Conservation (phyloP, 2,329 filamentous ascomycete genomes). For the Neofusicoccum ribis region DNA sequence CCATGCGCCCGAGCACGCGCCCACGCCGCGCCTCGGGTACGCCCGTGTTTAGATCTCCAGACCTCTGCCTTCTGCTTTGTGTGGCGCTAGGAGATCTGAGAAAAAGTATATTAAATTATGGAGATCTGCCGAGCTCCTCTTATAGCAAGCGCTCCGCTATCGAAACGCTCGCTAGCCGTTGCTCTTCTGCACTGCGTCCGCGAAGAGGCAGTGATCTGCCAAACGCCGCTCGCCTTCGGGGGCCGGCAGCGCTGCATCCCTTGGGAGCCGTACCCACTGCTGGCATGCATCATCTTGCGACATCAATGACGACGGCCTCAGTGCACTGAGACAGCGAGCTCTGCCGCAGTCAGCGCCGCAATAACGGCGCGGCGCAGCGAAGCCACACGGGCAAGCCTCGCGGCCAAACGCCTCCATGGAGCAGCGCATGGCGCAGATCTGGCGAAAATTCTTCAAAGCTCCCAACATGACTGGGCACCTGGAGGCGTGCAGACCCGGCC, state of each 20-base stretch:
- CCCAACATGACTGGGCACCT: neutral
- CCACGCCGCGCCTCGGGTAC: constrained; percentile 10
- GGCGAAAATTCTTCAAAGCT: neutral
- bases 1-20: constrained; percentile 4
- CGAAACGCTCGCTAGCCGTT: constrained; percentile 1
- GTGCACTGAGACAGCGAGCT: neutral
- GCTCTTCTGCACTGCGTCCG: neutral
- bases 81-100: constrained; percentile 13
- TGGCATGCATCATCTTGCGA: constrained; percentile 11
- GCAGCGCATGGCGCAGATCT: neutral
- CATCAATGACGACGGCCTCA: neutral
- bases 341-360: neutral
- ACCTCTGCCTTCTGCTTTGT: neutral
- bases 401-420: neutral
- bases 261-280: neutral
- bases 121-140: constrained; percentile 13
- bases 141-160: constrained; percentile 5
- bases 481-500: too few species aligned
- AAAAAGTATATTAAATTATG: constrained; percentile 14
- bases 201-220: neutral
- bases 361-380: constrained; percentile 4
- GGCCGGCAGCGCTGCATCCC: neutral
- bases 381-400: constrained; percentile 6
- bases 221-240: neutral
- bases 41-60: neutral